Conservation (phyloP, 1,284 basidiomycete genomes). For the Heterobasidion annosum region DNA sequence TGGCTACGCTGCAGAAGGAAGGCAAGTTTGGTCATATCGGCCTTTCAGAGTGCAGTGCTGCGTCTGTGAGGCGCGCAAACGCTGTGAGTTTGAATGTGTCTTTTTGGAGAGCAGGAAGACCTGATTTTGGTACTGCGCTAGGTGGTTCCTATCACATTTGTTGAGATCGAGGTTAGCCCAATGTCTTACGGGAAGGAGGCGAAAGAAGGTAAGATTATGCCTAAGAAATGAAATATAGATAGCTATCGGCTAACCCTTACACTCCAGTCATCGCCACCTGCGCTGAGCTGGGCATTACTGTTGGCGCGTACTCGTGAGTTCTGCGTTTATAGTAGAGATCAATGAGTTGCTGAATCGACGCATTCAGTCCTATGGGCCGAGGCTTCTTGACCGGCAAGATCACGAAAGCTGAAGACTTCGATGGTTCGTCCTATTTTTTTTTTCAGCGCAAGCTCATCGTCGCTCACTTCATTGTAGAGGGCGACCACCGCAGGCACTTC, state of each 20-base stretch:
- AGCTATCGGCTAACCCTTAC: constrained; percentile 17
- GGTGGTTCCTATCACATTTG: constrained; percentile 34
- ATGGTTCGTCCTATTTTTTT: constrained; percentile 12
- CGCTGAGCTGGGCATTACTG: constrained; percentile 36
- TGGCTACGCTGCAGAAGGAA: constrained; percentile 12
- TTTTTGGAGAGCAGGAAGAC: neutral
- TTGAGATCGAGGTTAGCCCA: constrained; percentile 45
- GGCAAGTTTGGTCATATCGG: constrained; percentile 30
- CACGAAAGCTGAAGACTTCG: constrained; percentile 29
- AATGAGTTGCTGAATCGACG: constrained; percentile 9
- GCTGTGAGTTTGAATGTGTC: neutral
- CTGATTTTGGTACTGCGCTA: constrained; percentile 6
- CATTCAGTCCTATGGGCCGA: constrained; percentile 48
- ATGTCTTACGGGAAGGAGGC: constrained; percentile 39
- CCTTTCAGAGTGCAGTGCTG: constrained; percentile 27
- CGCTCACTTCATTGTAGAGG: constrained; percentile 9
- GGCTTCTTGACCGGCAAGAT: constrained; percentile 47
- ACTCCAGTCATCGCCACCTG: constrained; percentile 23
- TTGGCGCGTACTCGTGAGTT: constrained; percentile 17
- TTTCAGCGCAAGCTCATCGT: neutral
- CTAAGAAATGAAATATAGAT: neutral
- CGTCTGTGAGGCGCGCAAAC: constrained; percentile 21
- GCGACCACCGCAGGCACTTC: constrained; percentile 24
- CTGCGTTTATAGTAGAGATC: too few species aligned
- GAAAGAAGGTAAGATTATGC: constrained; percentile 20